Base-by-base conservation (phyloP, 805 yeast species). In the Wickerhamiella brachini region DNA sequence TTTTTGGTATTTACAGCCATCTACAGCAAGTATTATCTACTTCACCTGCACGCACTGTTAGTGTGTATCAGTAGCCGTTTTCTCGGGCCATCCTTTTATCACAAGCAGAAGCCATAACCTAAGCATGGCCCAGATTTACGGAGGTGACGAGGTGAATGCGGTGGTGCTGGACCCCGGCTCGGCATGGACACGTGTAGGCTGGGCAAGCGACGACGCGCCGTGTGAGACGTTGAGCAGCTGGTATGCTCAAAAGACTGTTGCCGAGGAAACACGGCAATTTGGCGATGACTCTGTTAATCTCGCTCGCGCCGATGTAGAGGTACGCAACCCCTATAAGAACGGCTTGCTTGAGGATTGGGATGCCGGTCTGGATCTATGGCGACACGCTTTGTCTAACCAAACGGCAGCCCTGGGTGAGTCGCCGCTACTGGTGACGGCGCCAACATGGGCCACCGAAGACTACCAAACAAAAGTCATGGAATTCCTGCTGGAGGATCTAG, bases 91-190 rank as follows among this genome's bases (percentile, higher is more conserved):
- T n/a, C n/a, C n/a, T n/a, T n/a, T n/a, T n/a, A n/a, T n/a, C n/a
- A n/a, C n/a, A n/a, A n/a, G n/a, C n/a, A n/a, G n/a, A n/a, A n/a
- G n/a, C 26, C 26, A 29, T 29, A 29, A 37, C 41, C 41, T 37
- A 15, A 37, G 20, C 20, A 37, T 44, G 44, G 43, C 59, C 18
- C 61, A 60, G 50, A 60, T 57, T 21, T 60, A 59, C 50, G 64
- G 64, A 20, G 64, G 63, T 26, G 93, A 90, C 68, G 98, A 90
- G 65, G 82, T 93, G 56, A 80, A 87, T 56, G 95, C 97, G 24
- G 74, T 93, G 2, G 95, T 90, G 34, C 72, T 90, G 23, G 97
- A 93, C 62, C 89, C 95, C 1, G 97, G 97, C 37, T 82, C 95
- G 10, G 79, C 74, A 54, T 70, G 79, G 53, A 87, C 96, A 6